phyloP scores from a whole-genome alignment of 2,329 filamentous ascomycete species.

The Aspergillus uvarum region DNA sequence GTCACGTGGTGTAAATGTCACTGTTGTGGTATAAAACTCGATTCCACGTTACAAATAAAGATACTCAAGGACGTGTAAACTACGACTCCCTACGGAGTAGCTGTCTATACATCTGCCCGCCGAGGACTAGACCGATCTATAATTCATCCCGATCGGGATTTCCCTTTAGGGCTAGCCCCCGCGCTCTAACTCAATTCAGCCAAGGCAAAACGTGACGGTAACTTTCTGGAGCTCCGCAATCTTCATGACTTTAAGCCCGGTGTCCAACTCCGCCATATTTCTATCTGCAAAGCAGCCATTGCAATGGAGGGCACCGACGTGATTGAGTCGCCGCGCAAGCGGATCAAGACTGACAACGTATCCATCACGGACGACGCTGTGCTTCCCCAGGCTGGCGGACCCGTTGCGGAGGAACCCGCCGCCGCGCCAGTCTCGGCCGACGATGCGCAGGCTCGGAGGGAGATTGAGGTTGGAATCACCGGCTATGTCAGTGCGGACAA shows the following conservation, averaged over 20 bases:
- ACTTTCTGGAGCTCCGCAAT: constrained; percentile 16
- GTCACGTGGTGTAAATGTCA: no score
- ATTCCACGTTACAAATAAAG: no score
- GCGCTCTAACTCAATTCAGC: constrained; percentile 23
- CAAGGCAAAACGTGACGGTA: constrained; percentile 6
- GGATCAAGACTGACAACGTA: constrained; percentile 33
- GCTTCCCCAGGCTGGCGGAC: constrained; percentile 15
- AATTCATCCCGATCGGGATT: constrained; percentile 23
- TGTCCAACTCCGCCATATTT: constrained; percentile 8
- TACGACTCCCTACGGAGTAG: no score
- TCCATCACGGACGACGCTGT: constrained; percentile 17
- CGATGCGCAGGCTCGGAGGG: constrained; percentile 39
- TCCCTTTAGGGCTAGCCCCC: constrained; percentile 30
- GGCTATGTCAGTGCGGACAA: constrained; percentile 60
- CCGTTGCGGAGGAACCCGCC: constrained; percentile 13
- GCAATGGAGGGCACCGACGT: constrained; percentile 34
- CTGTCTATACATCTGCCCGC: no score
- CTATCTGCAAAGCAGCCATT: constrained; percentile 1
- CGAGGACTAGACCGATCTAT: no score
- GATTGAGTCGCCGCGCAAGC: constrained; percentile 38
- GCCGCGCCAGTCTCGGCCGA: constrained; percentile 12
- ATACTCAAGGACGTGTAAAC: no score
- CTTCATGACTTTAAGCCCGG: constrained; percentile 20
- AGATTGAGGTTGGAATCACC: constrained; percentile 60
- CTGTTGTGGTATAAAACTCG: no score